A percentile compares a stretch with the other conserved stretches of the same genome.
Evolutionary conservation across 2,329 filamentous ascomycete species (phyloP).

Genomic region (Zymoseptoria ardabiliae): DNA sequence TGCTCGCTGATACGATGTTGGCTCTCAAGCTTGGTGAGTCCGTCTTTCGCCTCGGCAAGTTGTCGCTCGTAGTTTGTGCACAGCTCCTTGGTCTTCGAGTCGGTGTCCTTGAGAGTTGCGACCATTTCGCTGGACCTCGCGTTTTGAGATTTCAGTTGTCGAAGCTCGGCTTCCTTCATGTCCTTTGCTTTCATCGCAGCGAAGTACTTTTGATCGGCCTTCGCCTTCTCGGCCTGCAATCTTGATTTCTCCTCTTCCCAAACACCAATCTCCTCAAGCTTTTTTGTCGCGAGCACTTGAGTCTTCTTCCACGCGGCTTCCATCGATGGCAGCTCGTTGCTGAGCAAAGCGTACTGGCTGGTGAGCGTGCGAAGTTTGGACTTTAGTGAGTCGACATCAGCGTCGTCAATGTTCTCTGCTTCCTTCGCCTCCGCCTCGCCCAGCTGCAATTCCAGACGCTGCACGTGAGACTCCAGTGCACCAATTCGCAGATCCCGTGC

Average conservation of each 20-base stretch:
- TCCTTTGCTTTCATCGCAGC: constrained; percentile 92
- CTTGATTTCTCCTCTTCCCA: constrained; percentile 72
- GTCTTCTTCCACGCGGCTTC: constrained; percentile 88
- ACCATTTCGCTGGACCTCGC: constrained; percentile 90
- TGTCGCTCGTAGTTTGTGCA: constrained; percentile 87
- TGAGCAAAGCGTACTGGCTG: constrained; percentile 74
- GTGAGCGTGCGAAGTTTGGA: constrained; percentile 67
- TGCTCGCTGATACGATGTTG: constrained; percentile 72
- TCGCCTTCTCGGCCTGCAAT: constrained; percentile 80
- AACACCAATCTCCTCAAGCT: constrained; percentile 66
- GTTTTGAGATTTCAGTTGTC: constrained; percentile 72
- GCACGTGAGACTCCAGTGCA: constrained; percentile 74
- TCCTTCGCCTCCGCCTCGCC: constrained; percentile 36
- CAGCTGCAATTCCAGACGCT: constrained; percentile 56
- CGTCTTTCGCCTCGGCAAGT: constrained; percentile 70
- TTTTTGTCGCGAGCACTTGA: constrained; percentile 75
- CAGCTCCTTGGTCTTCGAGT: constrained; percentile 66
- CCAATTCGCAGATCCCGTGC: constrained; percentile 74
- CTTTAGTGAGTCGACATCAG: constrained; percentile 65
- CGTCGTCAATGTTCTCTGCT: constrained; percentile 38
- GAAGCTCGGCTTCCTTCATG: constrained; percentile 70
- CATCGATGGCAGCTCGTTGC: constrained; percentile 80
- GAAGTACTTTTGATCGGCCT: constrained; percentile 97
- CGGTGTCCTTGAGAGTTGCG: constrained; percentile 82
- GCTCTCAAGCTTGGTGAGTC: constrained; percentile 59